A percentile compares a stretch with the other conserved stretches of the same genome.
Evolutionary conservation across 192 early-diverging fungal species (phyloP).

Genomic region (Linnemannia zychae): DNA sequence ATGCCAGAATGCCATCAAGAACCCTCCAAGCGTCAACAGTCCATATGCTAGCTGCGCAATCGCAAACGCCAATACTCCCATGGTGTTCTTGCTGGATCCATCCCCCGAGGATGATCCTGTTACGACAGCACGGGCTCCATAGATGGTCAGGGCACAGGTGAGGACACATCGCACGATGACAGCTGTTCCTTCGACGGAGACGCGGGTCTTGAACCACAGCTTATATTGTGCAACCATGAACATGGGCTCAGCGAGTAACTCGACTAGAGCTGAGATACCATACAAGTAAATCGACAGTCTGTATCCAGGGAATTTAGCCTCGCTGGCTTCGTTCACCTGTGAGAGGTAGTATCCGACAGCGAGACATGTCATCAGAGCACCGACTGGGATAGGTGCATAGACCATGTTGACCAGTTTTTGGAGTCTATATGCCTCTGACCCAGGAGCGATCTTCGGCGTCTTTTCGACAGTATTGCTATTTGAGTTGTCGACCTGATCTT

Average conservation of each 20-base stretch:
- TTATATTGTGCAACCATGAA: constrained; percentile 80
- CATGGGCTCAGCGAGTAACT: constrained; percentile 89
- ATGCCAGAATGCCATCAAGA: constrained; percentile 51
- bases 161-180: constrained; percentile 80
- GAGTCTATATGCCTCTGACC: constrained; percentile 37
- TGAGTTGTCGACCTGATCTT: background rate
- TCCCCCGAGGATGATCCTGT: constrained; percentile 30
- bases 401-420: constrained; percentile 82
- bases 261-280: constrained; percentile 81
- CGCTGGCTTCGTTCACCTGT: constrained; percentile 42
- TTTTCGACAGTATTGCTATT: constrained; percentile 40
- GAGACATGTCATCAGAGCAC: constrained; percentile 68
- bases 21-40: constrained; percentile 69
- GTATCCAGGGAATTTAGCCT: constrained; percentile 61
- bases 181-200: constrained; percentile 85
- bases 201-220: constrained; percentile 83
- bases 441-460: constrained; percentile 18
- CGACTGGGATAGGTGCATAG: constrained; percentile 76
- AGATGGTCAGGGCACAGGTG: constrained; percentile 74
- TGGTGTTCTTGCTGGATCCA: constrained; percentile 42
- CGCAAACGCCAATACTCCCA: constrained; percentile 84
- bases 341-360: constrained; percentile 67
- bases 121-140: constrained; percentile 48
- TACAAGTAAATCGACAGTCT: constrained; percentile 72
- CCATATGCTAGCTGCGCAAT: constrained; percentile 84